Evolutionary conservation across 2,329 filamentous ascomycete species (phyloP).

Genomic region (Apiospora saccharicola): DNA sequence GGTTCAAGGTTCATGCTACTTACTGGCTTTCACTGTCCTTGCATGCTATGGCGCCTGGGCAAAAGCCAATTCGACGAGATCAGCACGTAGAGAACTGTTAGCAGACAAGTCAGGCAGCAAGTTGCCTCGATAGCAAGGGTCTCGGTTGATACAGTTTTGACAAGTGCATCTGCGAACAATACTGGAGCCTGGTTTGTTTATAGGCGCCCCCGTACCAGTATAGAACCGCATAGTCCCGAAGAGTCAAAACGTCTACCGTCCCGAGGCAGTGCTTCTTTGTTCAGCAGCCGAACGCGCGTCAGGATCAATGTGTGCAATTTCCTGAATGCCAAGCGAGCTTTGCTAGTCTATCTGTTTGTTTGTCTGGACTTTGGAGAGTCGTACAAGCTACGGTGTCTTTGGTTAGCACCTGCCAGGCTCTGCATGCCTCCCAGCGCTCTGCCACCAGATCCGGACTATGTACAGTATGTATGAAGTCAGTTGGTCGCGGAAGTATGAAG

Average conservation of each 20-base stretch:
- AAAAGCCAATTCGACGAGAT: conserved; percentile 7
- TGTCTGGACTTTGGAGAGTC: not conserved
- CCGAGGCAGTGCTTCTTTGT: not conserved
- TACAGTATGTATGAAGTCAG: not conserved
- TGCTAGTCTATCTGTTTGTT: not conserved
- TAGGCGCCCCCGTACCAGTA: not conserved
- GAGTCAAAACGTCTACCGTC: not conserved
- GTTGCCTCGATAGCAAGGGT: conserved; percentile 4
- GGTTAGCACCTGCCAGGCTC: not conserved
- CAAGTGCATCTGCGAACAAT: not conserved
- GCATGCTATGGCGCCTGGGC: not conserved
- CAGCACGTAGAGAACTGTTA: not conserved
- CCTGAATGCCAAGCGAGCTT: not conserved
- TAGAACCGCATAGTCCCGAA: not conserved
- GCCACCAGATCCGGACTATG: conserved; percentile 4
- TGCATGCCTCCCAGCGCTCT: not conserved
- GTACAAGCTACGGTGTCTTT: conserved; percentile 9
- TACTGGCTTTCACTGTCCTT: not conserved
- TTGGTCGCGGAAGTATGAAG: not conserved
- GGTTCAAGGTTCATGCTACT: not conserved
- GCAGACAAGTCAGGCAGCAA: conserved; percentile 1
- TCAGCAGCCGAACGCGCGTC: conserved; percentile 17
- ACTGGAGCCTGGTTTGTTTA: not conserved
- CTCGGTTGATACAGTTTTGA: not conserved
- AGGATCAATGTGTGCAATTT: conserved; percentile 11